Conservation (phyloP, 805 yeast genomes). For the Groenewaldozyma tartarivorans region DNA sequence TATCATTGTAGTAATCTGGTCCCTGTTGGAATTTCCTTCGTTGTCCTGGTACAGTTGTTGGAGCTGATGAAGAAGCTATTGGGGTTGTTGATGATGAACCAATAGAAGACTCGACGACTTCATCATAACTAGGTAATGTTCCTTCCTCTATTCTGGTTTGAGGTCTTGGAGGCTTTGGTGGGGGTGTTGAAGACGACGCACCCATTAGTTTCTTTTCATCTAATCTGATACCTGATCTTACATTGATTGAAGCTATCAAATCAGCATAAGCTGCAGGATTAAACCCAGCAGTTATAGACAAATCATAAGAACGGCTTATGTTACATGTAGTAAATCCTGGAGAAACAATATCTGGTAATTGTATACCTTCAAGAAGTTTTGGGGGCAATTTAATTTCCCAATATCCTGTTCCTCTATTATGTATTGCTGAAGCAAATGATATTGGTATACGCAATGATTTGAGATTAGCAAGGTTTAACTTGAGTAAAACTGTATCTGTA, state of each 20-base stretch:
- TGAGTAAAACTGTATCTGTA: constrained; percentile 10
- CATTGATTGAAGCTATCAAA: constrained; percentile 8
- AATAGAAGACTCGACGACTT: constrained; percentile 1
- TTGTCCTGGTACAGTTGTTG: neutral
- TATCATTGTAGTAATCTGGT: constrained; percentile 9
- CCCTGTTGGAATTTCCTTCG: constrained; percentile 11
- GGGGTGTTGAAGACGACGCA: neutral
- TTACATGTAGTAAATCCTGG: constrained; percentile 53
- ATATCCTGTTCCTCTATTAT: constrained; percentile 4
- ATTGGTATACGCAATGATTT: neutral
- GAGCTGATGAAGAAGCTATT: neutral
- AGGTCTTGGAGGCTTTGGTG: neutral
- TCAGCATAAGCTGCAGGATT: constrained; percentile 11
- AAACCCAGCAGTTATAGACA: constrained; percentile 30
- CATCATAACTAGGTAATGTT: constrained; percentile 11
- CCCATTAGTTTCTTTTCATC: neutral
- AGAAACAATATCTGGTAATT: constrained; percentile 38
- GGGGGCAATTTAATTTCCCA: constrained; percentile 15
- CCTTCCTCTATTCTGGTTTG: neutral
- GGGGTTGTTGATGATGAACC: too few species aligned
- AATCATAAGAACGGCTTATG: constrained; percentile 36
- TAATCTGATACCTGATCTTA: constrained; percentile 12
- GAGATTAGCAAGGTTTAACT: constrained; percentile 7
- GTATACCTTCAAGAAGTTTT: constrained; percentile 29
- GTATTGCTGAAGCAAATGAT: constrained; percentile 5